A percentile compares a stretch with the other conserved stretches of the same genome.
phyloP scores from a whole-genome alignment of 805 yeast species.

The Candida koratica region DNA sequence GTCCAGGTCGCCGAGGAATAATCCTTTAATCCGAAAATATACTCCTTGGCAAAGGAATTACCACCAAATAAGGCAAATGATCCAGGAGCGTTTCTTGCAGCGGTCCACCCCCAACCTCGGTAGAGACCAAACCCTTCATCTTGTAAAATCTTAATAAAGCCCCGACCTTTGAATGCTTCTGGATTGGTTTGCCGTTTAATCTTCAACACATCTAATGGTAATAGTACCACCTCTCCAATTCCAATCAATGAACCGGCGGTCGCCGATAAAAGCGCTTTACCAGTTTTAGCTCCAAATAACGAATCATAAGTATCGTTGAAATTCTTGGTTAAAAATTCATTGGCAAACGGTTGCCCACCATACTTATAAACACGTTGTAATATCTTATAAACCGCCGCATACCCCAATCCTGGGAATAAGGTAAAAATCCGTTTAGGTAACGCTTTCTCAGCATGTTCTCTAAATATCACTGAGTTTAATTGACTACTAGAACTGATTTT shows the following conservation, averaged over 20 bases:
- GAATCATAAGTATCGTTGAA: conserved; percentile 67
- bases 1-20: conserved; percentile 90
- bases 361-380: conserved; percentile 97
- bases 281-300: conserved; percentile 86
- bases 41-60: conserved; percentile 97
- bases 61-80: conserved; percentile 97
- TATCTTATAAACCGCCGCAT: conserved; percentile 95
- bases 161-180: conserved; percentile 98
- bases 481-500: conserved; percentile 59
- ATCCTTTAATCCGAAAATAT: conserved; percentile 79
- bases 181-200: conserved; percentile 99
- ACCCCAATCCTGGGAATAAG: conserved; percentile 95
- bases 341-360: conserved; percentile 99
- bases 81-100: conserved; percentile 99
- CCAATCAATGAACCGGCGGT: conserved; percentile 97
- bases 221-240: conserved; percentile 92
- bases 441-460: conserved; percentile 70
- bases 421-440: conserved; percentile 70
- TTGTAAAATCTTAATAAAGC: conserved; percentile 74
- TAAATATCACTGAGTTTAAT: conserved; percentile 83
- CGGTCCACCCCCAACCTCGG: conserved; percentile 99
- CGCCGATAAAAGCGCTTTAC: conserved; percentile 95
- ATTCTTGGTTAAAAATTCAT: conserved; percentile 80
- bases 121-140: conserved; percentile 94
- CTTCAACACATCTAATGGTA: conserved; percentile 94